Base-by-base conservation (phyloP, 1,284 basidiomycete genomes). In the Laetiporus sulphureus region DNA sequence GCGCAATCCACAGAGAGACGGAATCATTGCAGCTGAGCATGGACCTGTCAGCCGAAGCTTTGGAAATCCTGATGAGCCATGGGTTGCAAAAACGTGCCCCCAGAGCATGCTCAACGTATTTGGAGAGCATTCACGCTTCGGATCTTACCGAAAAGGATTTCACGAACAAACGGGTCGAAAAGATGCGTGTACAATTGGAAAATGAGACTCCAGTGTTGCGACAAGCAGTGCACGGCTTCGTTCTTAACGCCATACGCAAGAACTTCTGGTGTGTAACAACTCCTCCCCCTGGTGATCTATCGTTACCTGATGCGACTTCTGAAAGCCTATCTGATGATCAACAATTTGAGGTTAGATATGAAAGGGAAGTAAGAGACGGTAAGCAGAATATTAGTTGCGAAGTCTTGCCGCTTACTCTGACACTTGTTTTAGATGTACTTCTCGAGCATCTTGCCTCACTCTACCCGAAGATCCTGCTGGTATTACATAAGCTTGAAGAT, bases 401-500 rank as follows among this genome's bases (percentile, higher is more conserved):
- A 27, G 7, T 27, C 25, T 13, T 13, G 8, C 7, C 25, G 25
- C 25, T 8, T 27, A 27, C 7, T 13, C 25, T 27, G 13, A 27
- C 25, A 27, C 13, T 7, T 27, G 13, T 27, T 13, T 7, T 13
- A 27, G 25, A 27, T 27, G n/a, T n/a, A n/a, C 13, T 8, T 27
- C 25, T 27, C 13, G 25, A 27, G 13, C 25, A 27, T 13, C 25
- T 27, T 6, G 10, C 13, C 3, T 20, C 36, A 4, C 45, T 38
- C 12, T 56, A 59, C 33, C 57, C 51, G 4, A 39, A 40, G 1
- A 48, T 64, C 0, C 52, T 47, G 11, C 40, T 47, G 2, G 35
- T 53, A 3, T 55, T 54, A 8, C n/a, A n/a, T n/a, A 13, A 7
- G 8, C 8, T 8, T 0, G 37, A 40, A 1, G 40, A 49, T 5